A percentile compares a stretch with the other conserved stretches of the same genome.
Evolutionary conservation across 768 basidiomycete species (phyloP).

Genomic region (Leccinellum rugosiceps): DNA sequence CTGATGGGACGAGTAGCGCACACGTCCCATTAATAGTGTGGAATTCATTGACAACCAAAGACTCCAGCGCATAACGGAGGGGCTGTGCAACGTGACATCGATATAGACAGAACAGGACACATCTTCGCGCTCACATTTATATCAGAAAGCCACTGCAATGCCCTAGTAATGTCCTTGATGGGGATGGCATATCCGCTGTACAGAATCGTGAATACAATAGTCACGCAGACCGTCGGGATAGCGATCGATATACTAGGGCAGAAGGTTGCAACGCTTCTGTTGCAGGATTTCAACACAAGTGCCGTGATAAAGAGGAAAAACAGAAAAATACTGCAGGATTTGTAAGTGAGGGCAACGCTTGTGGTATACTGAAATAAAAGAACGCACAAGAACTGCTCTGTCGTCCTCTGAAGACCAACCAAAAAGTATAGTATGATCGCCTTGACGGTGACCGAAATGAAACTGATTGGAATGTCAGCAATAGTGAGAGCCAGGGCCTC

Average conservation of each 20-base stretch:
- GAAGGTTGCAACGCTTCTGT: conserved; percentile 58
- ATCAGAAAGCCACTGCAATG: conserved; percentile 19
- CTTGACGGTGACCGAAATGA: conserved; percentile 16
- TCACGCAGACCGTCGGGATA: conserved; percentile 28
- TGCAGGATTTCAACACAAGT: conserved; percentile 71
- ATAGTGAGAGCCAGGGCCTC: conserved; percentile 42
- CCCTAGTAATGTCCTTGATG: background rate
- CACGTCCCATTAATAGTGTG: conserved; percentile 35
- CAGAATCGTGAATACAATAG: conserved; percentile 38
- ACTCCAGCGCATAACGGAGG: conserved; percentile 26
- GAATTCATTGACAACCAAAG: conserved; percentile 50
- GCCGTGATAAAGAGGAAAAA: conserved; percentile 52
- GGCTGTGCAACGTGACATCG: conserved; percentile 28
- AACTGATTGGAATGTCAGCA: conserved; percentile 43
- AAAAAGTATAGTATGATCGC: conserved; percentile 17
- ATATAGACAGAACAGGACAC: conserved; percentile 33
- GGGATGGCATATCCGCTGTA: conserved; percentile 42
- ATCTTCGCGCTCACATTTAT: conserved; percentile 31
- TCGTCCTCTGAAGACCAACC: conserved; percentile 17
- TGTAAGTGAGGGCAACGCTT: conserved; percentile 28
- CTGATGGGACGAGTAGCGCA: conserved; percentile 31
- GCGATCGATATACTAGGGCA: conserved; percentile 54
- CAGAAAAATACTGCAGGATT: conserved; percentile 50
- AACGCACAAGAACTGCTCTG: conserved; percentile 20
- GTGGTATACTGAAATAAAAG: background rate